Conservation (phyloP, 352 stramenopile genomes). For the Blastocystis sp. region DNA sequence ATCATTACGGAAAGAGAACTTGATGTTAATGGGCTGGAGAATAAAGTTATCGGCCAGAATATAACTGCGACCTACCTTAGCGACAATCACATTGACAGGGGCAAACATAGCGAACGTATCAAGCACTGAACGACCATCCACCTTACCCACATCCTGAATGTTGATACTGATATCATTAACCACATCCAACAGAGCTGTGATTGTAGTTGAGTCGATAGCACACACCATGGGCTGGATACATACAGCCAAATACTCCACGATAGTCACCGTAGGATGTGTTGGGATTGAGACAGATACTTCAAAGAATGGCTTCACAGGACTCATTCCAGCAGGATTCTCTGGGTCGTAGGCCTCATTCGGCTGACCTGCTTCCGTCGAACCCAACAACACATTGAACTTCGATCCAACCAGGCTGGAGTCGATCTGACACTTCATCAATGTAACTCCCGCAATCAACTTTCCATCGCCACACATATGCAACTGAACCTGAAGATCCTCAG, state of each 20-base stretch:
- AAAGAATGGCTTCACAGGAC: conserved; percentile 54
- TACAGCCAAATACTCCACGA: conserved; percentile 49
- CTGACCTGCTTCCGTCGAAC: conserved; percentile 40
- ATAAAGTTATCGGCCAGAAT: conserved; percentile 60
- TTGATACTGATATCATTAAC: neutral
- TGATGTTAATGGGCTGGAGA: conserved; percentile 55
- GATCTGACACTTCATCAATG: conserved; percentile 62
- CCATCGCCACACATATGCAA: conserved; percentile 1
- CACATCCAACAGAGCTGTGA: conserved; percentile 9
- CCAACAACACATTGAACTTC: conserved; percentile 45
- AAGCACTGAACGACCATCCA: conserved; percentile 12
- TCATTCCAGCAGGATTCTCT: neutral
- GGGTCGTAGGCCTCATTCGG: conserved; percentile 33
- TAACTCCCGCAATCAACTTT: conserved; percentile 21
- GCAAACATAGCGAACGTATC: neutral
- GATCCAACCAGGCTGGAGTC: neutral
- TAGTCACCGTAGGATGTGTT: conserved; percentile 32
- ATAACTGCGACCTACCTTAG: conserved; percentile 26
- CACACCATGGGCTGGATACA: conserved; percentile 55
- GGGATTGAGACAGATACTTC: conserved; percentile 54
- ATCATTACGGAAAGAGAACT: conserved; percentile 45
- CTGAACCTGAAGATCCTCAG: neutral
- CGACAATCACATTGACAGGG: neutral
- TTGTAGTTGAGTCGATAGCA: neutral
- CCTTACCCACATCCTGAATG: conserved; percentile 30